Evolutionary conservation across 208 protist genomes (phyloP).

Genomic region (Trypanosoma grayi): DNA sequence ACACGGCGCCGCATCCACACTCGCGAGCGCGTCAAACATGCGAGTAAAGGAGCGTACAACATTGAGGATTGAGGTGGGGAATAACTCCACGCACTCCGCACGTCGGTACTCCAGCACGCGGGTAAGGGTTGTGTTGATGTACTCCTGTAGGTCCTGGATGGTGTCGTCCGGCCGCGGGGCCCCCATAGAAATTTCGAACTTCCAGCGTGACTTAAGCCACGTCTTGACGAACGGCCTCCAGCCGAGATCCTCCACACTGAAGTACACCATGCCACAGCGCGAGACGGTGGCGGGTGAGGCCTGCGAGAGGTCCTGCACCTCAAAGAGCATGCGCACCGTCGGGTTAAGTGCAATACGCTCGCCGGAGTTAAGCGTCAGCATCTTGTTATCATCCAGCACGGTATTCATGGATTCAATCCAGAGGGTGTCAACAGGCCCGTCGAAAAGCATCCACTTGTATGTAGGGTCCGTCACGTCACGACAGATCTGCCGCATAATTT

Average conservation of each 20-base stretch:
- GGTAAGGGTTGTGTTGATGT: conserved; percentile 85
- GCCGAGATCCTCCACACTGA: conserved; percentile 93
- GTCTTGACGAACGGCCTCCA: conserved; percentile 94
- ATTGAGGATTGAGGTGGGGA: conserved; percentile 86
- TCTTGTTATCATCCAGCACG: conserved; percentile 99
- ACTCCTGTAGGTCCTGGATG: conserved; percentile 74
- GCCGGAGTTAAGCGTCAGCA: conserved; percentile 98
- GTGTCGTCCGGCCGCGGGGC: conserved; percentile 89
- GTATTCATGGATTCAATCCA: conserved; percentile 99
- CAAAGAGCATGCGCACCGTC: conserved; percentile 97
- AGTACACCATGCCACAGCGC: conserved; percentile 98
- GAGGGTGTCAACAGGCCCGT: conserved; percentile 98
- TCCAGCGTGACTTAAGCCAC: conserved; percentile 89
- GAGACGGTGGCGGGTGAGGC: conserved; percentile 99
- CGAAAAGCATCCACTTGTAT: conserved; percentile 98
- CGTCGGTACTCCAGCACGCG: conserved; percentile 77
- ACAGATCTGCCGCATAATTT: conserved; percentile 93
- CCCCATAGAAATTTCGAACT: conserved; percentile 88
- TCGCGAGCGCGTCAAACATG: conserved; percentile 96
- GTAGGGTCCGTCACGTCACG: conserved; percentile 87
- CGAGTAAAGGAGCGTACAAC: conserved; percentile 92
- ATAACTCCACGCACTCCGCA: conserved; percentile 87
- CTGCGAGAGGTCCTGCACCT: conserved; percentile 97
- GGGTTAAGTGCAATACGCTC: conserved; percentile 97
- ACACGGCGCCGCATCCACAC: conserved; percentile 69